These are phyloP conservation scores for Syzygium oleosum DNA, from an alignment of 345 rosid genomes.

Conservation along the genomic window DNA sequence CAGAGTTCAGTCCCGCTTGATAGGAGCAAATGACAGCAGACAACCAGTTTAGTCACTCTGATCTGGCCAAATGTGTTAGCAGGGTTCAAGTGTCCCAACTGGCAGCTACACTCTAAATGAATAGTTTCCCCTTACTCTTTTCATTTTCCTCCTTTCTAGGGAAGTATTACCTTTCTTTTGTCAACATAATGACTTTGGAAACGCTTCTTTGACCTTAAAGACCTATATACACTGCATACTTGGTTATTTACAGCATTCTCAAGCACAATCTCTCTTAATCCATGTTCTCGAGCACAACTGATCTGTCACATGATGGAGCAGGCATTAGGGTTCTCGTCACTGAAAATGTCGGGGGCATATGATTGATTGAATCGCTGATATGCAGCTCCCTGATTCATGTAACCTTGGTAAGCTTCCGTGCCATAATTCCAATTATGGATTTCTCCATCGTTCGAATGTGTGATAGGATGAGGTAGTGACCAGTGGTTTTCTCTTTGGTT, in stretches of 20 bases:
- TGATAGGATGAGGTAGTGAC: not conserved
- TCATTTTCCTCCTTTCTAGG: not conserved
- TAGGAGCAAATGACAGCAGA: not conserved
- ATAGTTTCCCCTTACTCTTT: not conserved
- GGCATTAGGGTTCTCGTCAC: constrained; percentile 1
- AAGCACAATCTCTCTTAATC: not conserved
- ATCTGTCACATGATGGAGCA: not conserved
- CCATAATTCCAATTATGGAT: not conserved
- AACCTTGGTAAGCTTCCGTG: not conserved
- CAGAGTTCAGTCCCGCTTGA: not conserved
- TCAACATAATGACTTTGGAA: not conserved
- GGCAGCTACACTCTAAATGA: not conserved
- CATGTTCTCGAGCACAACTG: not conserved
- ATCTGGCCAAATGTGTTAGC: not conserved
- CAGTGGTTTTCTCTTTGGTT: not conserved
- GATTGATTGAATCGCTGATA: not conserved
- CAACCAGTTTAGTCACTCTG: not conserved
- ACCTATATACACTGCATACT: not conserved
- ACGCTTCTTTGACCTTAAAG: not conserved
- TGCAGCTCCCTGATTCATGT: not conserved
- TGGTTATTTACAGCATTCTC: not conserved
- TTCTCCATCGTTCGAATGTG: not conserved
- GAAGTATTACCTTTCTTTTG: not conserved
- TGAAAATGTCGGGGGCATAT: not conserved
- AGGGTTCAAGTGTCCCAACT: not conserved